Conservation (phyloP, 805 yeast genomes). For the Dipodascus geniculatus region DNA sequence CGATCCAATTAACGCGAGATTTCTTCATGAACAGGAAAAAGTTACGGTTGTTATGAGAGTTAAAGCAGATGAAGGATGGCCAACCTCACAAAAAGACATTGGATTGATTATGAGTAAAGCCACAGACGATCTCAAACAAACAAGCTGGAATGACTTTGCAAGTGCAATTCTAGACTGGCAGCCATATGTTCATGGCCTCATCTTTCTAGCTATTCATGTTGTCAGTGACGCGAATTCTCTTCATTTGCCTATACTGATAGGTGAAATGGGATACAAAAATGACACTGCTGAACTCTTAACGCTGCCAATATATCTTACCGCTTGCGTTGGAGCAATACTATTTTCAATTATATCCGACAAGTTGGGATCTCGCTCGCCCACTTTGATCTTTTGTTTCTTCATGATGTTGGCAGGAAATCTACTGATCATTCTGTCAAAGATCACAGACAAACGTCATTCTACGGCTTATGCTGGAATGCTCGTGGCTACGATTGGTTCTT, state of each 20-base stretch:
- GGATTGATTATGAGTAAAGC: neutral
- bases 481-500: constrained; percentile 3
- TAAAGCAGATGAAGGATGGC: neutral
- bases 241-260: constrained; percentile 35
- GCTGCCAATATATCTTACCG: constrained; percentile 35
- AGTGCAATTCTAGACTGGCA: constrained; percentile 2
- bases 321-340: constrained; percentile 25
- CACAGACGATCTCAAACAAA: neutral
- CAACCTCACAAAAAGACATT: neutral
- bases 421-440: neutral
- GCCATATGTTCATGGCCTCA: neutral
- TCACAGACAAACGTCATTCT: neutral
- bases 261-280: constrained; percentile 32
- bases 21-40: constrained; percentile 27
- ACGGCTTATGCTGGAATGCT: constrained; percentile 3
- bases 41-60: constrained; percentile 25
- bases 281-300: constrained; percentile 33
- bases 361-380: neutral
- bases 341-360: constrained; percentile 1
- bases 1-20: constrained; percentile 26
- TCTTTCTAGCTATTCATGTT: neutral
- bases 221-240: constrained; percentile 22
- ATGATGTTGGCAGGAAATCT: neutral
- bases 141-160: neutral
- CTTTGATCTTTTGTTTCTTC: neutral